phyloP scores from a whole-genome alignment of 1,284 basidiomycete genomes.

The Athelia psychrophila region DNA sequence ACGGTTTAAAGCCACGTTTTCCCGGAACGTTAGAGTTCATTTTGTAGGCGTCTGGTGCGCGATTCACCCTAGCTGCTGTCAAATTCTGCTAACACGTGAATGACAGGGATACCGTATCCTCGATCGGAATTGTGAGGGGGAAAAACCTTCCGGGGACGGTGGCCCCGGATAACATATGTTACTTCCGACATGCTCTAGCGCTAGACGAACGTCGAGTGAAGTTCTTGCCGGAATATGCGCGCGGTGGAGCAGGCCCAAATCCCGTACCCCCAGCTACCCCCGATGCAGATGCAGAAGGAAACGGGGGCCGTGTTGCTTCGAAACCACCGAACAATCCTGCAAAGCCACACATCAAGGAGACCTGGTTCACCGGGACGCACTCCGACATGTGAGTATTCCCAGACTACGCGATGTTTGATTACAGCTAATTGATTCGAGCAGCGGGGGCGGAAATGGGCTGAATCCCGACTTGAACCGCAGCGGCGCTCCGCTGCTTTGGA shows the following conservation, averaged over 20 bases:
- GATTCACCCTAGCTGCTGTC: neutral
- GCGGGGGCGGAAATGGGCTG: slow-evolving; percentile 2
- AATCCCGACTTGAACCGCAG: slow-evolving; percentile 1
- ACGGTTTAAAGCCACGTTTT: slow-evolving; percentile 26
- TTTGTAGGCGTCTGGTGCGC: slow-evolving; percentile 37
- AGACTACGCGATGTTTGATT: neutral
- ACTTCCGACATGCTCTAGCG: slow-evolving; percentile 26
- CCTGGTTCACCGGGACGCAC: slow-evolving; percentile 1
- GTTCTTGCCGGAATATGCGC: slow-evolving; percentile 31
- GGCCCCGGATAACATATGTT: slow-evolving; percentile 17
- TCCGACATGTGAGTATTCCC: slow-evolving; percentile 1
- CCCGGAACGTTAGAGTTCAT: slow-evolving; percentile 24
- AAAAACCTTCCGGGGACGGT: slow-evolving; percentile 18
- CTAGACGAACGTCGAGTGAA: slow-evolving; percentile 36
- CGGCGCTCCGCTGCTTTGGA: slow-evolving; percentile 2
- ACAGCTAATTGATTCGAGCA: neutral
- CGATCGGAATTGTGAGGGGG: slow-evolving; percentile 17
- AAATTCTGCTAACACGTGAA: neutral
- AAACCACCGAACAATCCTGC: neutral
- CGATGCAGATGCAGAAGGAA: neutral
- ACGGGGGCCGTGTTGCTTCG: neutral
- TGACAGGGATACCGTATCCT: slow-evolving; percentile 25
- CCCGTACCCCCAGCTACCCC: neutral
- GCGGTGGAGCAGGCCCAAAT: neutral
- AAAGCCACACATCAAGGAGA: slow-evolving; percentile 1